These are phyloP conservation scores for Piper longum DNA, from an alignment of 164 flowering plant genomes.

Conservation along the genomic window DNA sequence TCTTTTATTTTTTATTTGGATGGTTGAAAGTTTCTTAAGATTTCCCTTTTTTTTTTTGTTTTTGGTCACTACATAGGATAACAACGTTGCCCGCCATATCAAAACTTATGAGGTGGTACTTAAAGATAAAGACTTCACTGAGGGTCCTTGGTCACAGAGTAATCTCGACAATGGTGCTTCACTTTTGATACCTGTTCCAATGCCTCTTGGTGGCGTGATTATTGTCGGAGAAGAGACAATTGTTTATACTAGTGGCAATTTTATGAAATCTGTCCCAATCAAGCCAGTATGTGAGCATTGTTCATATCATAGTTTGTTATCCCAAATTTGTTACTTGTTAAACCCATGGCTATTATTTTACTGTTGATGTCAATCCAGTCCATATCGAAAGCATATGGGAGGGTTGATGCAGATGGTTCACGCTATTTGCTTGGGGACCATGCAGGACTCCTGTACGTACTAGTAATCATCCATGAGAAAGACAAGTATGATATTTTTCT, in stretches of 20 bases:
- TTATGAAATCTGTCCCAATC: slow-evolving; percentile 82
- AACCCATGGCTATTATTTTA: not conserved
- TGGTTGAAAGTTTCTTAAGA: no score
- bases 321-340: not conserved
- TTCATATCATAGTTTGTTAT: no score
- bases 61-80: slow-evolving; percentile 44
- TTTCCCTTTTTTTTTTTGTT: no score
- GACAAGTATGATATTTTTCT: slow-evolving; percentile 42
- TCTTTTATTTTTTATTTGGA: no score
- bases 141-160: slow-evolving; percentile 92
- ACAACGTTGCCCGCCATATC: slow-evolving; percentile 90
- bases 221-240: slow-evolving; percentile 96
- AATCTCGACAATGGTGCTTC: slow-evolving; percentile 97
- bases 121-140: slow-evolving; percentile 89
- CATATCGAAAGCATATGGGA: slow-evolving; percentile 82
- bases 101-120: slow-evolving; percentile 88
- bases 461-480: slow-evolving; percentile 88
- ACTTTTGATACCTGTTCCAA: slow-evolving; percentile 83
- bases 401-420: slow-evolving; percentile 98
- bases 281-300: slow-evolving; percentile 48
- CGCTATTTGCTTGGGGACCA: slow-evolving; percentile 90
- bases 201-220: slow-evolving; percentile 90
- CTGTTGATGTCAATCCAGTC: slow-evolving; percentile 38
- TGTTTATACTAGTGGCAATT: slow-evolving; percentile 77
- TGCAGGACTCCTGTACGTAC: slow-evolving; percentile 83